Conservation (phyloP, 129 eudicot genomes). For the Mikania micrantha region DNA sequence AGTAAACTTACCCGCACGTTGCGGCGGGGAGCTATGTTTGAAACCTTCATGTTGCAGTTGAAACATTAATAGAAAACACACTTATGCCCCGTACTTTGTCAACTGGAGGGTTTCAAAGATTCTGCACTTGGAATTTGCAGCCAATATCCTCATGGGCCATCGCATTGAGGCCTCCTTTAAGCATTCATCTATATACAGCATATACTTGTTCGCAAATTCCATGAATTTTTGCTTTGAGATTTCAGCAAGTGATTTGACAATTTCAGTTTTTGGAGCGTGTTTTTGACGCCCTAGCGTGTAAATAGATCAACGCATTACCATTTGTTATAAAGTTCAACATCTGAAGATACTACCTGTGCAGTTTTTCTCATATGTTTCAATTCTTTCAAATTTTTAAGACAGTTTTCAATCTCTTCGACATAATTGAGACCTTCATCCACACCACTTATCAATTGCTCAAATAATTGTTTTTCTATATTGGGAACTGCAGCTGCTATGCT, state of each 20-base stretch:
- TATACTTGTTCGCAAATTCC: conserved; percentile 33
- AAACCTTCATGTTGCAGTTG: too few species aligned
- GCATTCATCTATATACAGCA: conserved; percentile 21
- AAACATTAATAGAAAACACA: too few species aligned
- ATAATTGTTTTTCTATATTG: too few species aligned
- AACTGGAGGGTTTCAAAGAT: conserved; percentile 45
- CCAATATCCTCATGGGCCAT: conserved; percentile 58
- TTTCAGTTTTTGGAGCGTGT: conserved; percentile 19
- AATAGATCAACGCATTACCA: conserved; percentile 71
- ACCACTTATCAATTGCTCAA: too few species aligned
- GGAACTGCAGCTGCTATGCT: too few species aligned
- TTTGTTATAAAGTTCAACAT: conserved; percentile 49
- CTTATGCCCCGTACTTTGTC: too few species aligned
- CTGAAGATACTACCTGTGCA: conserved; percentile 59
- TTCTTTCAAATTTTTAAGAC: conserved; percentile 26
- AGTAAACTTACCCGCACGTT: too few species aligned
- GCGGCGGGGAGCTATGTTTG: too few species aligned
- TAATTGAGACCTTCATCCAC: too few species aligned
- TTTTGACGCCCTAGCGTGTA: conserved; percentile 24
- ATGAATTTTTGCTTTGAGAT: conserved; percentile 28
- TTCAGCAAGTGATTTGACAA: too few species aligned
- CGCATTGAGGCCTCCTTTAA: conserved; percentile 36
- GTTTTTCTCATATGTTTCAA: conserved; percentile 39
- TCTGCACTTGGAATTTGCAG: conserved; percentile 71
- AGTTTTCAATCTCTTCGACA: conserved; percentile 38